phyloP scores from a whole-genome alignment of 2,329 filamentous ascomycete species.

The Aureobasidium sp. region DNA sequence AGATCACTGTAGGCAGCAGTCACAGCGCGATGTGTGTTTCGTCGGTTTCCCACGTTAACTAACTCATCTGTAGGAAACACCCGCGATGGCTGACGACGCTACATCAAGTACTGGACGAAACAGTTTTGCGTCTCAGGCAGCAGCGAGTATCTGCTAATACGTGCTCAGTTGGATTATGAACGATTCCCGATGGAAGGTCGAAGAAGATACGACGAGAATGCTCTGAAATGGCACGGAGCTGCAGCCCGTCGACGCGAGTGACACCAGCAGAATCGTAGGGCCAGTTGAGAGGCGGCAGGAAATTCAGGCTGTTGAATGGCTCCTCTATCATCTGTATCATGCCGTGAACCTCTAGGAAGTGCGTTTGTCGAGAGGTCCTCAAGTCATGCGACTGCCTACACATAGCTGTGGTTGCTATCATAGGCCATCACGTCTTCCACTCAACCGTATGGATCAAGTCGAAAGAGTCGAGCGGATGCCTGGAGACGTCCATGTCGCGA shows the following conservation, averaged over 20 bases:
- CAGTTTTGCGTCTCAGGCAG: not conserved
- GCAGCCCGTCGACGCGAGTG: not conserved
- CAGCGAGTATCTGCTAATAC: not conserved
- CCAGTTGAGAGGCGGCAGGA: not conserved
- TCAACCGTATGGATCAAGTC: not conserved
- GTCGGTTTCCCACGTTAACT: not conserved
- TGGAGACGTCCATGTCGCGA: not conserved
- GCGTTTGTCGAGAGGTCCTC: not conserved
- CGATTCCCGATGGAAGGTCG: not conserved
- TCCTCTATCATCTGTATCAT: not conserved
- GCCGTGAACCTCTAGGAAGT: not conserved
- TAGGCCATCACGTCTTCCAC: not conserved
- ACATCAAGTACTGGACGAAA: not conserved
- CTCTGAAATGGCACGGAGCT: not conserved
- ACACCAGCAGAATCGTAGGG: not conserved
- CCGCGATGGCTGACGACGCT: not conserved
- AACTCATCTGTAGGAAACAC: not conserved
- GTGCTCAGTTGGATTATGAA: not conserved
- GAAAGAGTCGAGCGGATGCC: not conserved
- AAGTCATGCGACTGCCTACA: not conserved
- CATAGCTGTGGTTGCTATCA: not conserved
- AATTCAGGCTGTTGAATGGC: not conserved
- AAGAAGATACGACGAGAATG: not conserved
- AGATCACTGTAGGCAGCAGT: not conserved
- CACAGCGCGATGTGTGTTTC: too few species aligned